These are phyloP conservation scores for Lyophyllum shimeji DNA, from an alignment of 768 basidiomycete species.

Conservation along the genomic window DNA sequence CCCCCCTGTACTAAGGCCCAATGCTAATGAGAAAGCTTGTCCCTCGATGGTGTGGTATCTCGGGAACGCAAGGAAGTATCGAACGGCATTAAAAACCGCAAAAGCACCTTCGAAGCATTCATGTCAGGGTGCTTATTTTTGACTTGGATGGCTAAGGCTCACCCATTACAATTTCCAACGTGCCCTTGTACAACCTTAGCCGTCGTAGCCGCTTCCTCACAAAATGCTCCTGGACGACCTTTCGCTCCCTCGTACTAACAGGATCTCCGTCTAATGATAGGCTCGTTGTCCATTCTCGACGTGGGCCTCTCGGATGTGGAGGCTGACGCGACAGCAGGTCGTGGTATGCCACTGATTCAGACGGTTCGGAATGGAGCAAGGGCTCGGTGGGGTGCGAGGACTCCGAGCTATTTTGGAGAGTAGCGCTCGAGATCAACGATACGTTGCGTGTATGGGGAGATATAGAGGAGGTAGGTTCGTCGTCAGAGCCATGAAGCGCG, in stretches of 20 bases:
- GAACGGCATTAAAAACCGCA: constrained; percentile 60
- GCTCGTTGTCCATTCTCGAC: constrained; percentile 25
- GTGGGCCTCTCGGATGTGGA: constrained; percentile 22
- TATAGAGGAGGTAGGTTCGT: constrained; percentile 27
- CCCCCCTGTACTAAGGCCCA: constrained; percentile 47
- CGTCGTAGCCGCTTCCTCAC: constrained; percentile 27
- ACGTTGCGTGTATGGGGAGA: constrained; percentile 43
- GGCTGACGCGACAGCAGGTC: constrained; percentile 34
- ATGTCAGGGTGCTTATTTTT: not conserved
- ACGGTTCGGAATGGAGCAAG: constrained; percentile 32
- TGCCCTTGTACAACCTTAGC: constrained; percentile 26
- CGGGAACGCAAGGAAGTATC: constrained; percentile 64
- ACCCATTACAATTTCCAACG: constrained; percentile 39
- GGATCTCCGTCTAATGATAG: constrained; percentile 28
- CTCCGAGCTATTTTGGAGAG: constrained; percentile 36
- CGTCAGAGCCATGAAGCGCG: constrained; percentile 42
- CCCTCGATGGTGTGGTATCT: constrained; percentile 39
- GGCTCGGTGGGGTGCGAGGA: constrained; percentile 45
- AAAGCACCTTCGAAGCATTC: constrained; percentile 45
- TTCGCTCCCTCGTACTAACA: constrained; percentile 27
- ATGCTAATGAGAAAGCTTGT: constrained; percentile 41
- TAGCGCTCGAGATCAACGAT: constrained; percentile 37
- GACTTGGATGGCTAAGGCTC: constrained; percentile 16
- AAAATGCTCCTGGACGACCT: constrained; percentile 22
- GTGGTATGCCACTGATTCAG: constrained; percentile 29